Evolutionary conservation across 352 stramenopile genomes (phyloP).

Genomic region (Peronospora destructor): DNA sequence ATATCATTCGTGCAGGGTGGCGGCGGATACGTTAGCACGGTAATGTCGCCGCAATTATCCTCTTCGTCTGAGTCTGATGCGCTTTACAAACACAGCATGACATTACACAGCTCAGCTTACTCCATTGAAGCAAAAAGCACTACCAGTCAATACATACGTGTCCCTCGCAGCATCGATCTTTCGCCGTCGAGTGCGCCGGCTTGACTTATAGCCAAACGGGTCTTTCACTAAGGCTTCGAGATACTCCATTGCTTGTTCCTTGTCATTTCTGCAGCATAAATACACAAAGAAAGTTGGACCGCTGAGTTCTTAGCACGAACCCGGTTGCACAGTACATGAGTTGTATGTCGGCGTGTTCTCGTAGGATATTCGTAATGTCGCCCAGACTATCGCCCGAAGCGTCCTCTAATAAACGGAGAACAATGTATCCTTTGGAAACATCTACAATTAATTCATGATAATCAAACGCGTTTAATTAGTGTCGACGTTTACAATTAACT

Average conservation of each 20-base stretch:
- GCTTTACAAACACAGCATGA: slow-evolving; percentile 3
- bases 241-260: slow-evolving; percentile 24
- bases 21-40: slow-evolving; percentile 61
- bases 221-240: slow-evolving; percentile 24
- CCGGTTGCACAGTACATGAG: slow-evolving; percentile 13
- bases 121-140: neutral
- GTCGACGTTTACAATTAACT: neutral
- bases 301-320: neutral
- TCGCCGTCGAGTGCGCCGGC: slow-evolving; percentile 3
- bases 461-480: slow-evolving; percentile 1
- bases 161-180: slow-evolving; percentile 10
- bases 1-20: slow-evolving; percentile 66
- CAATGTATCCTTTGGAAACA: slow-evolving; percentile 27
- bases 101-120: slow-evolving; percentile 5
- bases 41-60: slow-evolving; percentile 22
- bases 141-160: slow-evolving; percentile 2
- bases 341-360: slow-evolving; percentile 6
- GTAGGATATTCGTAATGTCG: slow-evolving; percentile 18
- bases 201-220: slow-evolving; percentile 15
- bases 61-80: slow-evolving; percentile 31
- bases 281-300: neutral
- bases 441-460: slow-evolving; percentile 19
- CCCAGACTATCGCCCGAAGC: slow-evolving; percentile 18
- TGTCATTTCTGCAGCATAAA: slow-evolving; percentile 19
- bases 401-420: slow-evolving; percentile 29